Percentiles rank a stretch among this genome's conserved stretches.
Conservation (phyloP, 202 grass and related monocot species). For the Panicum hallii region DNA sequence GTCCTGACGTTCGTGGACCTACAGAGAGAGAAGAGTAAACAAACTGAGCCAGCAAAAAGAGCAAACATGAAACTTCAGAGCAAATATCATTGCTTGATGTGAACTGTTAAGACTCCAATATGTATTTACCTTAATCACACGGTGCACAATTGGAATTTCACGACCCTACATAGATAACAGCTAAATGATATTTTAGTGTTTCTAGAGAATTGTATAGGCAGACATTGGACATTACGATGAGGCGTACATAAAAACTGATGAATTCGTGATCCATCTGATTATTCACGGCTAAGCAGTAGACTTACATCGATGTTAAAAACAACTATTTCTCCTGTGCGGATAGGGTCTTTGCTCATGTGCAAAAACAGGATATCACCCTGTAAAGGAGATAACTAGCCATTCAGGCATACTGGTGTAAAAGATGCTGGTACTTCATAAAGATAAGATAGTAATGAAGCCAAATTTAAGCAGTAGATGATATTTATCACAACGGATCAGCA, state of each 20-base stretch:
- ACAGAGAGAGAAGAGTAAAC: conserved; percentile 39
- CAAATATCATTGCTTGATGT: background rate
- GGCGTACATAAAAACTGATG: conserved; percentile 26
- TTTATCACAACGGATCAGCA: background rate
- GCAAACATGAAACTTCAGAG: background rate
- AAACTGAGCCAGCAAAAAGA: background rate
- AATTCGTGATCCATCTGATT: conserved; percentile 2
- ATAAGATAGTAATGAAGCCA: conserved; percentile 9
- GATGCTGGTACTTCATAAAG: background rate
- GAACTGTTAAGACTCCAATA: background rate
- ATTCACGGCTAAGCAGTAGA: conserved; percentile 33
- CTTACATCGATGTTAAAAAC: conserved; percentile 93
- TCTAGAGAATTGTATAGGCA: conserved; percentile 29
- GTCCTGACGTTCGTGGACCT: conserved; percentile 90
- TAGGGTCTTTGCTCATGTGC: conserved; percentile 74
- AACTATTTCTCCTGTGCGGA: conserved; percentile 88
- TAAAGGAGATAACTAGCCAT: conserved; percentile 45
- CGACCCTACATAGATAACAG: conserved; percentile 61
- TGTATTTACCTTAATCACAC: conserved; percentile 90
- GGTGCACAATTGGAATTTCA: conserved; percentile 95
- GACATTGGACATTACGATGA: background rate
- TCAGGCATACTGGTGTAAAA: background rate
- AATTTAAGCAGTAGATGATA: conserved; percentile 11
- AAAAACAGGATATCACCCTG: conserved; percentile 86
- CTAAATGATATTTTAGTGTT: conserved; percentile 37